phyloP scores from a whole-genome alignment of 805 yeast genomes.

The Diddensiella santjacobensis region DNA sequence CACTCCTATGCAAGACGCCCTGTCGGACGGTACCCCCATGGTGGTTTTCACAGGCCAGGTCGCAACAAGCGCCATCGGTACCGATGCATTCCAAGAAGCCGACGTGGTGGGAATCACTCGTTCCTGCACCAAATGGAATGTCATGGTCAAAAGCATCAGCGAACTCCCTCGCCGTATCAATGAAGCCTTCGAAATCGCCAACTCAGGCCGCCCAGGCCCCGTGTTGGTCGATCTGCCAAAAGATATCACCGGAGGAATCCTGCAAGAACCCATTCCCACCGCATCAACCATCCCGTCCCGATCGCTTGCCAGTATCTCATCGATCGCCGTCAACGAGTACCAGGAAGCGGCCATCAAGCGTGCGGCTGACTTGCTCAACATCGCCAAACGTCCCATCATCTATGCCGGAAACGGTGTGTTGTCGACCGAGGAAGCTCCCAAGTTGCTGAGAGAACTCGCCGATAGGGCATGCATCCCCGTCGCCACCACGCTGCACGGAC shows the following conservation, averaged over 20 bases:
- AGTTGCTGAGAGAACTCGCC: conserved; percentile 71
- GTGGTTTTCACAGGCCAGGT: conserved; percentile 98
- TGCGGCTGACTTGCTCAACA: conserved; percentile 73
- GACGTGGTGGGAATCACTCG: conserved; percentile 96
- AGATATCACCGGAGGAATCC: conserved; percentile 92
- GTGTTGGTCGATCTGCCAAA: conserved; percentile 96
- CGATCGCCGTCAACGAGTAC: conserved; percentile 66
- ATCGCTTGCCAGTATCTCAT: conserved; percentile 67
- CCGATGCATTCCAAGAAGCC: conserved; percentile 99
- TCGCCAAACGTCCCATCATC: conserved; percentile 81
- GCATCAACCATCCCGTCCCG: conserved; percentile 61
- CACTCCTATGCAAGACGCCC: conserved; percentile 98
- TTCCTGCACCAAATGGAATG: conserved; percentile 98
- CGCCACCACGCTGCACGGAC: conserved; percentile 89
- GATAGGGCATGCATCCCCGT: conserved; percentile 93
- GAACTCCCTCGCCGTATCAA: conserved; percentile 94
- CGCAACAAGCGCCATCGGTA: conserved; percentile 91
- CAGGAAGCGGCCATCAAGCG: conserved; percentile 69
- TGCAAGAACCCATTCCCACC: conserved; percentile 85
- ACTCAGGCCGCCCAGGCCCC: conserved; percentile 96
- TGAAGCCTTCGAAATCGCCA: conserved; percentile 97
- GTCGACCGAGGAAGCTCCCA: conserved; percentile 76
- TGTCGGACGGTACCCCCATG: conserved; percentile 95
- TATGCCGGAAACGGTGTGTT: conserved; percentile 92
- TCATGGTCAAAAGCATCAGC: conserved; percentile 92